phyloP scores from a whole-genome alignment of 2,329 filamentous ascomycete species.

The Neopestalotiopsis rosae region DNA sequence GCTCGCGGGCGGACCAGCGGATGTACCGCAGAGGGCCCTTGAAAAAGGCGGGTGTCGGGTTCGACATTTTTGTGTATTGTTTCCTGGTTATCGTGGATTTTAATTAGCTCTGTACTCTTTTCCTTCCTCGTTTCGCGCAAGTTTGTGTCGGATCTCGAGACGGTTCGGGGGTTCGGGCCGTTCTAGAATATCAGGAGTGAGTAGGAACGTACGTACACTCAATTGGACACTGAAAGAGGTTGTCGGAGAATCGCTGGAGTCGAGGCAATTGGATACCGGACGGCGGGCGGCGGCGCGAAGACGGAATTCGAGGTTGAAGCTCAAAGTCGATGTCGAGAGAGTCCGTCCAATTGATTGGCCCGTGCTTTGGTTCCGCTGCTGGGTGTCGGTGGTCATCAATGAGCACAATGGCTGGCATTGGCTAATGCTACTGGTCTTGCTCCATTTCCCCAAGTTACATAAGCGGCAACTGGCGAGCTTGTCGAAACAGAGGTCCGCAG shows the following conservation, averaged over 20 bases:
- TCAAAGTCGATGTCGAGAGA: background rate
- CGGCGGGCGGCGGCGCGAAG: background rate
- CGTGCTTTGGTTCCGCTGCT: background rate
- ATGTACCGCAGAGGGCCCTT: conserved; percentile 81
- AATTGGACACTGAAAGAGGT: no score
- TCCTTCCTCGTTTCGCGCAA: background rate
- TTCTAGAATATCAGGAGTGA: no score
- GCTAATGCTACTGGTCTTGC: background rate
- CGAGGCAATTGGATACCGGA: background rate
- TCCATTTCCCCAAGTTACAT: background rate
- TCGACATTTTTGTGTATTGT: conserved; percentile 58
- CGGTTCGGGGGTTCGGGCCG: no score
- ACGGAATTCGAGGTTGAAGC: background rate
- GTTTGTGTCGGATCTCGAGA: no score
- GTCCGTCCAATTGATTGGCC: background rate
- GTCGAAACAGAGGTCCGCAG: background rate
- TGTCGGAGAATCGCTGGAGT: no score
- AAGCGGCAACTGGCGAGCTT: background rate
- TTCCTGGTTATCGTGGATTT: conserved; percentile 21
- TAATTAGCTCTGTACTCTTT: background rate
- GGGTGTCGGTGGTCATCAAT: background rate
- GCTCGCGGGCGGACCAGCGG: conserved; percentile 86
- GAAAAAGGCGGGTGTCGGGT: conserved; percentile 78
- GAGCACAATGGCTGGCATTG: background rate
- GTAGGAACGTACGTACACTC: no score